Conservation (phyloP, 345 rosid genomes). For the Erodium maritimum region DNA sequence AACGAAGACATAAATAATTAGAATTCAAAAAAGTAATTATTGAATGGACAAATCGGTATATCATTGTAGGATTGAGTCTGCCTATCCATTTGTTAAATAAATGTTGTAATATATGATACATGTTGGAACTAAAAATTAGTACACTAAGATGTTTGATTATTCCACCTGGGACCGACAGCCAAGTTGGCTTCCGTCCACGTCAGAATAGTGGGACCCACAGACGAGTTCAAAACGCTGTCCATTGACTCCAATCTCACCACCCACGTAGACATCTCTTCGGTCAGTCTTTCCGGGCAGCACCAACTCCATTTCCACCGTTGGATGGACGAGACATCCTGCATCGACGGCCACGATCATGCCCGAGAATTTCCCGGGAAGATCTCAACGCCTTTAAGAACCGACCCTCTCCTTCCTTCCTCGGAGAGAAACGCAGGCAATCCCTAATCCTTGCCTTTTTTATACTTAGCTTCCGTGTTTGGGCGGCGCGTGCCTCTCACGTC, state of each 20-base stretch:
- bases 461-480: neutral
- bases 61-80: too few species aligned
- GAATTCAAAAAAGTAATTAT: too few species aligned
- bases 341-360: constrained; percentile 21
- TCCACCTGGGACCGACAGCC: too few species aligned
- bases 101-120: too few species aligned
- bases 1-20: too few species aligned
- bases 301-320: neutral
- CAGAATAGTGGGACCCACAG: neutral
- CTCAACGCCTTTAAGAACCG: constrained; percentile 44
- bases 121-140: too few species aligned
- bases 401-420: constrained; percentile 30
- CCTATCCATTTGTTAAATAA: too few species aligned
- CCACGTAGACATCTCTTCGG: constrained; percentile 4
- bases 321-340: constrained; percentile 5
- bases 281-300: constrained; percentile 16
- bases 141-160: too few species aligned
- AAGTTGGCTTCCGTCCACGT: neutral
- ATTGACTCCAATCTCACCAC: neutral
- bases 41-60: too few species aligned
- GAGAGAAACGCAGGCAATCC: constrained; percentile 27
- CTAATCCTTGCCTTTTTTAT: constrained; percentile 3
- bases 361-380: constrained; percentile 34
- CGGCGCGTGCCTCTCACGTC: constrained; percentile 28
- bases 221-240: neutral